phyloP scores from a whole-genome alignment of 192 early-diverging fungal species.

The Cetraspora pellucida region DNA sequence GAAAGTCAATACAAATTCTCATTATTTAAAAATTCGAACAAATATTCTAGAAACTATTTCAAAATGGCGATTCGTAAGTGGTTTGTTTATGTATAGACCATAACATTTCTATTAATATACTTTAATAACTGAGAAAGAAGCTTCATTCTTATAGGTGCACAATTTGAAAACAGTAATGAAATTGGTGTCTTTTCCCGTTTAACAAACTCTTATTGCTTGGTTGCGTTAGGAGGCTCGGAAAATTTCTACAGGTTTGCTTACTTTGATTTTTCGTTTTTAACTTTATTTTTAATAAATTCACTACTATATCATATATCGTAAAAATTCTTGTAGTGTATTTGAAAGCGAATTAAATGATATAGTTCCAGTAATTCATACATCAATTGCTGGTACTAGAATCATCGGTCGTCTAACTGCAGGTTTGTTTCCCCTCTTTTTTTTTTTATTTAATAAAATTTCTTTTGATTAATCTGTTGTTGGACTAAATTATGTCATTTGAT shows the following conservation, averaged over 20 bases:
- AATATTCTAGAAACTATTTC: too few relatives aligned
- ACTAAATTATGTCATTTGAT: background rate
- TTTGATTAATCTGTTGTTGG: background rate
- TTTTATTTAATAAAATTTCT: background rate
- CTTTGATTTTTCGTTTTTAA: background rate
- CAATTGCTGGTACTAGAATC: constrained; percentile 96
- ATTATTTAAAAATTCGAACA: too few relatives aligned
- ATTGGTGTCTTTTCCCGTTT: constrained; percentile 97
- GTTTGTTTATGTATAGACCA: background rate
- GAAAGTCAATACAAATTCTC: too few relatives aligned
- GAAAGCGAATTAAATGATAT: constrained; percentile 95
- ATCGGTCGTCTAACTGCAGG: constrained; percentile 87
- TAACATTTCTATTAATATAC: background rate
- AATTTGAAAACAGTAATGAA: constrained; percentile 99
- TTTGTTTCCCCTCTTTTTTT: background rate
- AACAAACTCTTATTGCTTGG: constrained; percentile 98
- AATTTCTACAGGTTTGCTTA: constrained; percentile 95
- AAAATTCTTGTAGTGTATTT: constrained; percentile 64
- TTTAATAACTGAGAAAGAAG: background rate
- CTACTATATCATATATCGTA: constrained; percentile 35
- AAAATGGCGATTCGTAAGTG: constrained; percentile 32
- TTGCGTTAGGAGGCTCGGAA: constrained; percentile 96
- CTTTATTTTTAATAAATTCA: constrained; percentile 4
- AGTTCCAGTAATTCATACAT: constrained; percentile 94
- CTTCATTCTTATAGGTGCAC: constrained; percentile 68